Conservation (phyloP, 2,329 filamentous ascomycete genomes). For the Diaporthe aspalathi region DNA sequence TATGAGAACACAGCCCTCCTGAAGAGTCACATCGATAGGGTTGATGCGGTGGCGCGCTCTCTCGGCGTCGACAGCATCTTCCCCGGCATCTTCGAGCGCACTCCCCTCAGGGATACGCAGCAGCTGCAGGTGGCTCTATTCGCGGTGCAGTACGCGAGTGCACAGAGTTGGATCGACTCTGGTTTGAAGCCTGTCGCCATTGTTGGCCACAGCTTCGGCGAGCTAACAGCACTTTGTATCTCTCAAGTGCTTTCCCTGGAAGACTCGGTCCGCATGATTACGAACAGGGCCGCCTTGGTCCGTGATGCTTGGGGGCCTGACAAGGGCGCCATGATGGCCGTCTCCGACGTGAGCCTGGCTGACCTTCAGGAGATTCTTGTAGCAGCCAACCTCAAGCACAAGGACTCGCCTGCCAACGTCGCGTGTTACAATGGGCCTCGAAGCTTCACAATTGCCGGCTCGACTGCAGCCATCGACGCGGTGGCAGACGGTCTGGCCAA, state of each 20-base stretch:
- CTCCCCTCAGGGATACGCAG: slow-evolving; percentile 42
- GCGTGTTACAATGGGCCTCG: slow-evolving; percentile 61
- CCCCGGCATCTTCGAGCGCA: slow-evolving; percentile 1
- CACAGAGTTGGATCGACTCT: slow-evolving; percentile 51
- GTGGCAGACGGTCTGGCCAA: neutral
- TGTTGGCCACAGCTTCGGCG: slow-evolving; percentile 56
- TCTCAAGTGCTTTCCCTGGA: slow-evolving; percentile 46
- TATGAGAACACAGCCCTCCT: slow-evolving; percentile 46
- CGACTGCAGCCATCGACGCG: slow-evolving; percentile 47
- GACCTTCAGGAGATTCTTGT: neutral
- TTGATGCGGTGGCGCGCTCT: slow-evolving; percentile 32
- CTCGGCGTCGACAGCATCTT: slow-evolving; percentile 45
- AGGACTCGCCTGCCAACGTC: slow-evolving; percentile 44
- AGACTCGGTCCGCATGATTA: slow-evolving; percentile 47
- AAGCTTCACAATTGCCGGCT: slow-evolving; percentile 57
- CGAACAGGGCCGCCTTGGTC: slow-evolving; percentile 47
- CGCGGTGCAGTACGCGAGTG: slow-evolving; percentile 52
- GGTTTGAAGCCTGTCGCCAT: slow-evolving; percentile 46
- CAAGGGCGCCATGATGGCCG: slow-evolving; percentile 53
- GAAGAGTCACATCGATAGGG: slow-evolving; percentile 43
- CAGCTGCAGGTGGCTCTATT: slow-evolving; percentile 55
- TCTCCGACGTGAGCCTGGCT: slow-evolving; percentile 37
- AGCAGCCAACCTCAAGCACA: neutral
- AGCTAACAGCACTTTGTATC: slow-evolving; percentile 54
- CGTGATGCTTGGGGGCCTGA: slow-evolving; percentile 50